Conservation (phyloP, 495 filamentous ascomycete genomes). For the Penicillium atrosanguineum region DNA sequence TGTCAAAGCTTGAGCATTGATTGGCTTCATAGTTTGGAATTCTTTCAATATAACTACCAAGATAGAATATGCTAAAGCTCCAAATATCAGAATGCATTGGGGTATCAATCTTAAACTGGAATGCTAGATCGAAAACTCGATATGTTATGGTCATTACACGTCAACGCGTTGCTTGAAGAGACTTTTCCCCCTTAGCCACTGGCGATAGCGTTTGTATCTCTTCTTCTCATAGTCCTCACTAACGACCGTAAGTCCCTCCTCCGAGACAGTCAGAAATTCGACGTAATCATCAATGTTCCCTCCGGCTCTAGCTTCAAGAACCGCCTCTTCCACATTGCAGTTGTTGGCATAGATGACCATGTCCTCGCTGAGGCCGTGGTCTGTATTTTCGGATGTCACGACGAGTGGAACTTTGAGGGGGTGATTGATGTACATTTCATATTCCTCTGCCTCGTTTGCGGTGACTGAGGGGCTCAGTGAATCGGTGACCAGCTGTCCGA, state of each 20-base stretch:
- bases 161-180: conserved; percentile 88
- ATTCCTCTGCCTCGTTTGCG: conserved; percentile 74
- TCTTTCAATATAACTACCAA: not conserved
- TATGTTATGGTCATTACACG: conserved; percentile 29
- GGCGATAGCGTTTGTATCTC: conserved; percentile 90
- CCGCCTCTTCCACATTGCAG: conserved; percentile 36
- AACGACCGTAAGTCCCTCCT: conserved; percentile 83
- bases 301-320: conserved; percentile 44
- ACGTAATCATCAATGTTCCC: conserved; percentile 72
- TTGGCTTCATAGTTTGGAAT: not conserved
- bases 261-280: conserved; percentile 70
- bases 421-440: conserved; percentile 86
- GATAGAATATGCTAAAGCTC: not conserved
- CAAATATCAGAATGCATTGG: conserved; percentile 1
- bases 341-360: conserved; percentile 72
- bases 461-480: conserved; percentile 78
- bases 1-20: conserved; percentile 1
- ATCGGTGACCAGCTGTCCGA: conserved; percentile 77
- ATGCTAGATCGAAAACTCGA: conserved; percentile 9
- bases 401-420: conserved; percentile 88
- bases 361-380: conserved; percentile 54
- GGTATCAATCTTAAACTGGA: conserved; percentile 21
- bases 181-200: conserved; percentile 90
- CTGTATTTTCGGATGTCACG: conserved; percentile 64
- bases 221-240: conserved; percentile 84